These are phyloP conservation scores for Pseudotulostoma volvatum DNA, from an alignment of 495 filamentous ascomycete species.

Conservation along the genomic window DNA sequence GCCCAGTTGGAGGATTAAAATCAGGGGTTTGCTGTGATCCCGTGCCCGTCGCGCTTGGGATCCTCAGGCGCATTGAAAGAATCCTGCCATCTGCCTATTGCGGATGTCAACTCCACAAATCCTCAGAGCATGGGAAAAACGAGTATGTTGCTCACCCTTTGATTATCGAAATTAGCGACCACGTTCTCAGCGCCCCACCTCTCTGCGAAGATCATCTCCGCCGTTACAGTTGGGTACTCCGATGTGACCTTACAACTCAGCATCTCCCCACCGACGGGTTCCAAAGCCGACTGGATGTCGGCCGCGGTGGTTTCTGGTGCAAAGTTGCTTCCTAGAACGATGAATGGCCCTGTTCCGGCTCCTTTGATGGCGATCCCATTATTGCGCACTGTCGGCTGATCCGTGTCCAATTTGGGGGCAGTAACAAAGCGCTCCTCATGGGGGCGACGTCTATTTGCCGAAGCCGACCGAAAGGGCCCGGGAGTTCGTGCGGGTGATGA, in stretches of 20 bases:
- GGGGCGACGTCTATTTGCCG: constrained; percentile 19
- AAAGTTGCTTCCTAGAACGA: constrained; percentile 80
- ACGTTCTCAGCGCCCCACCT: constrained; percentile 64
- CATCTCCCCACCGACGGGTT: constrained; percentile 52
- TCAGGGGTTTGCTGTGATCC: constrained; percentile 16
- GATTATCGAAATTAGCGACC: constrained; percentile 71
- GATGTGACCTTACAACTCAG: constrained; percentile 54
- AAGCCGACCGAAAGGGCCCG: constrained; percentile 12
- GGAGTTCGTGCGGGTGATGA: constrained; percentile 10
- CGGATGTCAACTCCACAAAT: constrained; percentile 11
- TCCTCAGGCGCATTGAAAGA: constrained; percentile 59
- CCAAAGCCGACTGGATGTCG: constrained; percentile 80
- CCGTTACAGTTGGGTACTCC: constrained; percentile 60
- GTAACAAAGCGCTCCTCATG: constrained; percentile 23
- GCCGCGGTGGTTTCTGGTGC: constrained; percentile 84
- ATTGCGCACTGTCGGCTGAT: constrained; percentile 14
- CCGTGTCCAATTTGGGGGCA: constrained; percentile 18
- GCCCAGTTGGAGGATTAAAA: constrained; percentile 15
- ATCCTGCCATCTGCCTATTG: constrained; percentile 69
- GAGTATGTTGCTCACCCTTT: constrained; percentile 63
- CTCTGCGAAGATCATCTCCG: constrained; percentile 68
- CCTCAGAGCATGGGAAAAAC: not conserved
- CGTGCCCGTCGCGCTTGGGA: constrained; percentile 18
- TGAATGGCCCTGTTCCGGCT: constrained; percentile 47
- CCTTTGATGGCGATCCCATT: constrained; percentile 63